phyloP scores from a whole-genome alignment of 345 rosid species.

The Citrus glauca region DNA sequence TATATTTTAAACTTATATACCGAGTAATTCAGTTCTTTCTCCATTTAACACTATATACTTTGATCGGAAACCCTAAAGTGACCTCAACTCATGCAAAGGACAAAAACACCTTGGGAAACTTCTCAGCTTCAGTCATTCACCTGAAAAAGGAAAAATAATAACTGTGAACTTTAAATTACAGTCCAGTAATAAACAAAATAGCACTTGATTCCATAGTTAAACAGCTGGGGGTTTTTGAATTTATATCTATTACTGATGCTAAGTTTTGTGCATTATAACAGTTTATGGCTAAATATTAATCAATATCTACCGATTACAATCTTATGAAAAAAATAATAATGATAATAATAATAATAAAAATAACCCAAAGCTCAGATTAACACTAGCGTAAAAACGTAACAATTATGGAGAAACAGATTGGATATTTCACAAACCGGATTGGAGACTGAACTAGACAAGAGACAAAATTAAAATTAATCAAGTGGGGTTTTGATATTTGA shows the following conservation, averaged over 20 bases:
- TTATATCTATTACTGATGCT: too few relatives aligned
- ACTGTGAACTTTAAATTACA: slow-evolving; percentile 5
- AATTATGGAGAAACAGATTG: not conserved
- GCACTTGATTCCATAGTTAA: too few relatives aligned
- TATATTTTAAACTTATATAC: slow-evolving; percentile 23
- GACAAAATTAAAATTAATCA: not conserved
- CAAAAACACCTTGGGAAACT: slow-evolving; percentile 19
- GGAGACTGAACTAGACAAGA: slow-evolving; percentile 20
- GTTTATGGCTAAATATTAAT: too few relatives aligned
- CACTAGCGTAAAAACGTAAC: not conserved
- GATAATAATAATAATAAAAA: too few relatives aligned
- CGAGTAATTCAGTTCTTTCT: slow-evolving; percentile 67
- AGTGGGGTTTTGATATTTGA: slow-evolving; percentile 11
- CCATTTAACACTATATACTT: slow-evolving; percentile 36
- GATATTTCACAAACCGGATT: slow-evolving; percentile 13
- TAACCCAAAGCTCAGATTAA: too few relatives aligned
- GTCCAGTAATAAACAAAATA: not conserved
- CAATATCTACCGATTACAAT: too few relatives aligned
- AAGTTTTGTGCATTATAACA: too few relatives aligned
- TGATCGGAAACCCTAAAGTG: slow-evolving; percentile 17
- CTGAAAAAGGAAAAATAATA: slow-evolving; percentile 11
- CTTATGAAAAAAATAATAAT: too few relatives aligned
- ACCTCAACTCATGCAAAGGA: slow-evolving; percentile 22
- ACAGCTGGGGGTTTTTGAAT: too few relatives aligned
- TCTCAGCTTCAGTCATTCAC: slow-evolving; percentile 2